Evolutionary conservation across 176 grass and related monocot genomes (phyloP).

Genomic region (Eragrostis nindensis): DNA sequence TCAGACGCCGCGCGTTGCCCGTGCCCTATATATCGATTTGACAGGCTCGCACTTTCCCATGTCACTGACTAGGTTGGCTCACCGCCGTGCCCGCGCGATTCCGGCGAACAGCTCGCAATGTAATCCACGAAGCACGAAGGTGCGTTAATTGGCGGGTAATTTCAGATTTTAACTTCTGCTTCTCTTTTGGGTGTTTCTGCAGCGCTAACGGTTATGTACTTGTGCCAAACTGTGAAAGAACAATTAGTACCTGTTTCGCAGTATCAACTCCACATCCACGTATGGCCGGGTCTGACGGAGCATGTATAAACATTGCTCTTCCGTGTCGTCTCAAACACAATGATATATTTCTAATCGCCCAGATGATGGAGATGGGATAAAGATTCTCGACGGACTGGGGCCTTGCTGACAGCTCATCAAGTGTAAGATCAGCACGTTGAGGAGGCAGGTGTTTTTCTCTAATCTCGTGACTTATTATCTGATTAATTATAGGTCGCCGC

Average conservation of each 20-base stretch:
- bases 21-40: neutral
- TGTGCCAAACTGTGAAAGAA: too few relatives aligned
- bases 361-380: neutral
- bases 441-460: neutral
- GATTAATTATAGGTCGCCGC: neutral
- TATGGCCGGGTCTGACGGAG: too few relatives aligned
- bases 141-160: too few relatives aligned
- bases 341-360: neutral
- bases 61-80: too few relatives aligned
- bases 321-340: neutral
- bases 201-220: too few relatives aligned
- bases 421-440: conserved; percentile 37
- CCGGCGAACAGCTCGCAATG: neutral
- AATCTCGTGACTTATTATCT: neutral
- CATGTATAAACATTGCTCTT: too few relatives aligned
- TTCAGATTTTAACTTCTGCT: too few relatives aligned
- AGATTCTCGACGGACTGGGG: neutral
- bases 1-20: neutral
- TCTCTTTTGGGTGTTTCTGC: too few relatives aligned
- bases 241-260: too few relatives aligned
- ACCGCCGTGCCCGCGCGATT: conserved; percentile 1
- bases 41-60: neutral
- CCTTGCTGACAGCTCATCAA: neutral
- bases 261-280: too few relatives aligned
- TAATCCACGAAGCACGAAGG: too few relatives aligned